Evolutionary conservation across 2,329 filamentous ascomycete genomes (phyloP), one percentile per base, ranked within the genome.

Genomic region (Paraconiothyrium sp.): DNA sequence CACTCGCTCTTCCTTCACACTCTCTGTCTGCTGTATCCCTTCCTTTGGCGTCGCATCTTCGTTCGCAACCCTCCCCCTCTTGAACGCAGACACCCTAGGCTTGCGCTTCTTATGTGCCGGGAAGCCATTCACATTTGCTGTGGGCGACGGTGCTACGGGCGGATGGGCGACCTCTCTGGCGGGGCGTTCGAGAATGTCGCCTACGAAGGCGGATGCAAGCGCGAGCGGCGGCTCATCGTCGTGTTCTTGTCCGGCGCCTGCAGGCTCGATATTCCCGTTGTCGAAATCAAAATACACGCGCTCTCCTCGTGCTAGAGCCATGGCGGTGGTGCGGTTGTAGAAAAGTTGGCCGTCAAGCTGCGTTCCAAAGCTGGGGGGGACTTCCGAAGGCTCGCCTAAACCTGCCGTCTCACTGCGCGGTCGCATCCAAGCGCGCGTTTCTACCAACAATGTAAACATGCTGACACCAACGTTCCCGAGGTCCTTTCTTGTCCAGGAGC

Each of bases 51-150:
- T 44, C 30, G 58, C 56, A 49, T 71, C 67, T 22, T 71, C 65
- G 50, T 77, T 75, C 14, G 74, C 72, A 9, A 74, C 76, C 63
- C 86, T 84, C 72, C 89, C 87, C 72, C 92, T 89, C 76, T 93
- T 97, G 82, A 97, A 97, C 1, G 90, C 86, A 1, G 93, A 97
- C 8, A 87, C 80, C 60, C 86, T 86, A 59, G 69, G 68, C 13
- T 84, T 85, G 67, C 94, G 89, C 76, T 92, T 93, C 78, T 91
- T 95, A 77, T 93, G 94, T 61, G 89, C 88, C n/a, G 95, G 95
- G 69, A 98, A 98, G 1, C 95, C 95, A 13, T 87, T 89, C 4
- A 83, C 65, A 56, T 72, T 78, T 22, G 83, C 81, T 55, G 86
- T 87, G 44, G 87, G 81, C 50, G 85, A 84, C 14, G 90, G 89